Conservation (phyloP, 768 basidiomycete species). For the Phlegmacium glaucopus region DNA sequence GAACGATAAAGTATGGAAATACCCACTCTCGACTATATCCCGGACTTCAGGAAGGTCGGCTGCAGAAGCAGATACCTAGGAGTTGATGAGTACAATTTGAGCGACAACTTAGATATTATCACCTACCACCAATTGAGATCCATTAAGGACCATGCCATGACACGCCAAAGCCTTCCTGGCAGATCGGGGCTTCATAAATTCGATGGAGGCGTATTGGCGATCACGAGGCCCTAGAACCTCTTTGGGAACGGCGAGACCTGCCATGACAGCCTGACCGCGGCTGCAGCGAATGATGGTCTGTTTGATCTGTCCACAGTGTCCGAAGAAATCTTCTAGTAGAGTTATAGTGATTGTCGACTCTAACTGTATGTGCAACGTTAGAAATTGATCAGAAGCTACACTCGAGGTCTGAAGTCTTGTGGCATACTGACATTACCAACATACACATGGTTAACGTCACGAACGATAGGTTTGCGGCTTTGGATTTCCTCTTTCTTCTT, state of each 20-base stretch:
- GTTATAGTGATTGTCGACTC: constrained; percentile 31
- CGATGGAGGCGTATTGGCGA: constrained; percentile 50
- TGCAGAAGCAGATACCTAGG: constrained; percentile 32
- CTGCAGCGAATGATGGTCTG: constrained; percentile 37
- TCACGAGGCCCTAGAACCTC: constrained; percentile 24
- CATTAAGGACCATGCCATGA: constrained; percentile 33
- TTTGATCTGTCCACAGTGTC: constrained; percentile 28
- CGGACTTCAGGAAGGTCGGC: constrained; percentile 39
- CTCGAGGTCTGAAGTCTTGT: background rate
- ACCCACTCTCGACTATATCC: constrained; percentile 28
- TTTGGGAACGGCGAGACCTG: constrained; percentile 18
- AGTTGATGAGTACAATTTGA: constrained; percentile 1
- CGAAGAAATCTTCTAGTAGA: constrained; percentile 32
- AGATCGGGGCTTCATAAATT: constrained; percentile 35
- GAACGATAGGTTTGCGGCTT: constrained; percentile 8
- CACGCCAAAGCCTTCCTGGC: constrained; percentile 40
- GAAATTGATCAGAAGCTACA: background rate
- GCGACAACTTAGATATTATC: background rate
- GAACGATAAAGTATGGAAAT: background rate
- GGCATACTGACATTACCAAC: constrained; percentile 58
- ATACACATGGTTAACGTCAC: constrained; percentile 35
- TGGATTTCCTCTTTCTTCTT: constrained; percentile 20
- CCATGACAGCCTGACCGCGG: constrained; percentile 32
- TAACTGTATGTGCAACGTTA: constrained; percentile 19
- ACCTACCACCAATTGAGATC: constrained; percentile 40